Evolutionary conservation across 768 basidiomycete genomes (phyloP).

Genomic region (Pulveroboletus sp.): DNA sequence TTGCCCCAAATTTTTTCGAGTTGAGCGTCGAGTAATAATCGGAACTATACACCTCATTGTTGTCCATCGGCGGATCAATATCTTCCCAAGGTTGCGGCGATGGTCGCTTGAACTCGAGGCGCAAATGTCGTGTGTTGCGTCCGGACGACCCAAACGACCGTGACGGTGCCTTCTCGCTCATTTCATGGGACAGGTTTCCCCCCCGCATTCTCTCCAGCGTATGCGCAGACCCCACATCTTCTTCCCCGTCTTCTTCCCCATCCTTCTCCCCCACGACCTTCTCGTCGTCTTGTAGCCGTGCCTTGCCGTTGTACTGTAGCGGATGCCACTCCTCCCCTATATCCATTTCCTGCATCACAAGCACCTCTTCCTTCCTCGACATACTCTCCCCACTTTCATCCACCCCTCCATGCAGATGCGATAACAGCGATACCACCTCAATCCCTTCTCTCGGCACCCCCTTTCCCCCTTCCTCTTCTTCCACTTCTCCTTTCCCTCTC

Average conservation of each 20-base stretch:
- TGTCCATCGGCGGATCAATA: constrained; percentile 45
- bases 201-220: constrained; percentile 10
- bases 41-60: constrained; percentile 28
- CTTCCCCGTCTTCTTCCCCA: constrained; percentile 14
- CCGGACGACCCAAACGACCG: constrained; percentile 17
- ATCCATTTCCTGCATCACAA: constrained; percentile 23
- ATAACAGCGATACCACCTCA: constrained; percentile 29
- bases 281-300: constrained; percentile 5
- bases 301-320: constrained; percentile 12
- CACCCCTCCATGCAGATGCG: constrained; percentile 25
- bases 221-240: constrained; percentile 14
- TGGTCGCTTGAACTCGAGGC: constrained; percentile 46
- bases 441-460: neutral
- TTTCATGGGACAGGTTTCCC: constrained; percentile 10
- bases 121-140: constrained; percentile 43
- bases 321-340: constrained; percentile 29
- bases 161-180: constrained; percentile 28
- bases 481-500: neutral
- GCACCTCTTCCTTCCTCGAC: constrained; percentile 19
- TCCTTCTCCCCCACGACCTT: constrained; percentile 3
- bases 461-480: neutral
- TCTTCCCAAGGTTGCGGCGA: constrained; percentile 71
- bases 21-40: constrained; percentile 43
- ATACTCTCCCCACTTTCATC: neutral
- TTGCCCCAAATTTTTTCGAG: constrained; percentile 41